Evolutionary conservation across 257 asterid genomes (phyloP).

Genomic region (Solanum clarkiae): DNA sequence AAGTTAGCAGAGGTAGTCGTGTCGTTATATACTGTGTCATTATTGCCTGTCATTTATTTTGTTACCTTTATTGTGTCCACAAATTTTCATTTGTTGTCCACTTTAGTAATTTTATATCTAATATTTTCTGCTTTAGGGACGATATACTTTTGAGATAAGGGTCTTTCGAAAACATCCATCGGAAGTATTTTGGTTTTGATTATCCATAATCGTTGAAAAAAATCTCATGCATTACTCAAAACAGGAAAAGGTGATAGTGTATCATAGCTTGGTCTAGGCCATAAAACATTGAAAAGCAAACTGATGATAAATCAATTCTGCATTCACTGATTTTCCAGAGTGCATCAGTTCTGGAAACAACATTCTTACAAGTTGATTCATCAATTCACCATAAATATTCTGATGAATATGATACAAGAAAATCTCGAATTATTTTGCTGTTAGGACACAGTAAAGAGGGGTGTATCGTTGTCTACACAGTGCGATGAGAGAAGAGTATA

Average conservation of each 20-base stretch:
- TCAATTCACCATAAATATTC: neutral
- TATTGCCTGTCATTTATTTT: too few relatives aligned
- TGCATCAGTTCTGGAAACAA: neutral
- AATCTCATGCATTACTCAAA: neutral
- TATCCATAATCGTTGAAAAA: neutral
- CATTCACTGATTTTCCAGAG: neutral
- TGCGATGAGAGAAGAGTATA: neutral
- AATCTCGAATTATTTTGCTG: neutral
- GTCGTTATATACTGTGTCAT: too few relatives aligned
- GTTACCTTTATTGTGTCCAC: too few relatives aligned
- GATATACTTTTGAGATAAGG: too few relatives aligned
- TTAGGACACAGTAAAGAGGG: neutral
- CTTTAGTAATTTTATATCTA: too few relatives aligned
- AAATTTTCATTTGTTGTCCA: too few relatives aligned
- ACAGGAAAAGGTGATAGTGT: neutral
- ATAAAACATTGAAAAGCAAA: neutral
- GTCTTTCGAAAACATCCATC: too few relatives aligned
- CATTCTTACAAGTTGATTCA: neutral
- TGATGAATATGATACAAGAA: neutral
- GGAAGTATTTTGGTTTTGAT: neutral
- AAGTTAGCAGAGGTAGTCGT: too few relatives aligned
- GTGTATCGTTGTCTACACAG: neutral
- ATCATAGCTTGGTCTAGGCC: neutral
- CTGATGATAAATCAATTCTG: neutral
- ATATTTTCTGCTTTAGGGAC: too few relatives aligned